These are phyloP conservation scores for Scutellaria galericulata DNA, from an alignment of 257 asterid genomes.

Conservation along the genomic window DNA sequence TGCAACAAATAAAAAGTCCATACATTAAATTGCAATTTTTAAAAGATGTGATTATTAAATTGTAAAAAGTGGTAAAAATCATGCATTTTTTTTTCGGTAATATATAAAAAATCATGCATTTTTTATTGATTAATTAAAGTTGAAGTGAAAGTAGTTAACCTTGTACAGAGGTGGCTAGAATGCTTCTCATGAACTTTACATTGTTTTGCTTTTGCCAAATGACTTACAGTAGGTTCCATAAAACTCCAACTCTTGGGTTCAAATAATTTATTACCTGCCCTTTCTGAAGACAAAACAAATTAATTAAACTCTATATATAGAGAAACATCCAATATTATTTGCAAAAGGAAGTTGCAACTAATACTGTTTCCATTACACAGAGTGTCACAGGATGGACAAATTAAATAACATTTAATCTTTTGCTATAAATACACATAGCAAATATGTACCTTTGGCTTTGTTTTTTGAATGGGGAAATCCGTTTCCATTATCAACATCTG, in stretches of 20 bases:
- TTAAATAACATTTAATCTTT: too few species aligned
- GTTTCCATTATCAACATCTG: conserved; percentile 32
- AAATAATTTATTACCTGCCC: conserved; percentile 37
- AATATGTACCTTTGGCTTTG: conserved; percentile 43
- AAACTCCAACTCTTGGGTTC: conserved; percentile 59
- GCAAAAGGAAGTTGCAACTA: background rate
- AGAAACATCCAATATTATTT: too few species aligned
- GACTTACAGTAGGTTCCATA: conserved; percentile 90
- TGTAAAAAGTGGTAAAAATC: too few species aligned
- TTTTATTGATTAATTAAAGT: background rate
- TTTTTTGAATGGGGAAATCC: conserved; percentile 36
- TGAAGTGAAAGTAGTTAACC: conserved; percentile 44
- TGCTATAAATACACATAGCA: too few species aligned
- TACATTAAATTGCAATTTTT: too few species aligned
- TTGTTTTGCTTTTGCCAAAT: conserved; percentile 89
- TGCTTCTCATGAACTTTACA: conserved; percentile 41
- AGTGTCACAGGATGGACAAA: too few species aligned
- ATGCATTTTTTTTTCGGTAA: too few species aligned
- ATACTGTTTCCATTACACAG: too few species aligned
- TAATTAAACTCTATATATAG: too few species aligned
- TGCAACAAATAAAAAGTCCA: too few species aligned
- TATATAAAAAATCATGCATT: background rate
- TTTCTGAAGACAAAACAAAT: background rate
- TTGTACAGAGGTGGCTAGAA: conserved; percentile 46
- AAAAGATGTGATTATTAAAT: too few species aligned